These are phyloP conservation scores for Halteria grandinella DNA, from an alignment of 73 alveolate species.

Conservation along the genomic window DNA sequence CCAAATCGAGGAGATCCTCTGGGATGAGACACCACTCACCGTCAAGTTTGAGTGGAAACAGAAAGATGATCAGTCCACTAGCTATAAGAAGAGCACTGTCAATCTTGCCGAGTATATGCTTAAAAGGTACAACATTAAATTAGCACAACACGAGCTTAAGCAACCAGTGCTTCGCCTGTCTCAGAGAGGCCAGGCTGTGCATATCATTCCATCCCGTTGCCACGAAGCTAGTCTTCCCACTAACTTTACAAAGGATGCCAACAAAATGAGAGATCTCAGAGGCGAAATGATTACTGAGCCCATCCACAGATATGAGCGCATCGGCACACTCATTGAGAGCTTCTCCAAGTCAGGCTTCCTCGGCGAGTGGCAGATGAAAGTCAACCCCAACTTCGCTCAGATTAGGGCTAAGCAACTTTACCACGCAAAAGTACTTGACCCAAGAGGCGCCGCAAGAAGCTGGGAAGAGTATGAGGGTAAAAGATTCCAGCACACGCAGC, in stretches of 20 bases:
- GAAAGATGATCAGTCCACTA: not conserved
- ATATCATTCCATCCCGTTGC: constrained; percentile 86
- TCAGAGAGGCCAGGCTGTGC: constrained; percentile 46
- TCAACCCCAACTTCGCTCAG: constrained; percentile 7
- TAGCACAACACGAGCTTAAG: constrained; percentile 39
- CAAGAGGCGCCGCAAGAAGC: not conserved
- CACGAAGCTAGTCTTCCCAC: constrained; percentile 86
- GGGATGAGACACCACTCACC: not conserved
- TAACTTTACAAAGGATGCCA: constrained; percentile 62
- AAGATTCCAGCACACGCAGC: constrained; percentile 3
- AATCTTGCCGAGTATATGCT: not conserved
- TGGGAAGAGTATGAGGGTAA: constrained; percentile 8
- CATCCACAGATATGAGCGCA: constrained; percentile 9
- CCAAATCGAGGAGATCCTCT: constrained; percentile 22
- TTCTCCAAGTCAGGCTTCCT: not conserved
- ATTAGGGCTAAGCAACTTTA: constrained; percentile 14
- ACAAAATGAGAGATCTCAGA: constrained; percentile 20
- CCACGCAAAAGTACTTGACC: constrained; percentile 20
- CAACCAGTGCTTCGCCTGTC: constrained; percentile 47
- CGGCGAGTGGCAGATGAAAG: constrained; percentile 23
- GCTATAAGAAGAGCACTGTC: not conserved
- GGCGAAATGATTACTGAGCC: constrained; percentile 22
- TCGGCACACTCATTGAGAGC: not conserved
- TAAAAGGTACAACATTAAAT: not conserved
- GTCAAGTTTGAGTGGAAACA: not conserved